Percentiles rank a stretch among this genome's conserved stretches.
phyloP scores from a whole-genome alignment of 2,329 filamentous ascomycete genomes.

The Penicillium olsonii region DNA sequence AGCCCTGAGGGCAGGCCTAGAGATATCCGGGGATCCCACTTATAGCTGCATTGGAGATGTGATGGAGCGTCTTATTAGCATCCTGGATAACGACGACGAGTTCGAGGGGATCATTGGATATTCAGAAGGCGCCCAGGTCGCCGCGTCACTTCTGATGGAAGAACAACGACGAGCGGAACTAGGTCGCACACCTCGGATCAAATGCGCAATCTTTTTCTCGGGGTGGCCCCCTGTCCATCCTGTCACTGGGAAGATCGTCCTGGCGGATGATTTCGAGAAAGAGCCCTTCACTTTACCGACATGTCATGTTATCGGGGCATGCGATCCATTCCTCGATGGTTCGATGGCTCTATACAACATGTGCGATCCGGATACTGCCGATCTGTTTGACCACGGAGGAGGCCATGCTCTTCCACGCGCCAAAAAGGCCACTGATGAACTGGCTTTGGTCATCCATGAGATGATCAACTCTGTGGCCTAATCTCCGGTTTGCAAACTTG shows the following conservation, averaged over 20 bases:
- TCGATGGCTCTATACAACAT: conserved; percentile 46
- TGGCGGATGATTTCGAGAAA: conserved; percentile 17
- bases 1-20: conserved; percentile 14
- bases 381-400: conserved; percentile 48
- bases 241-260: conserved; percentile 14
- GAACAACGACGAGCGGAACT: conserved; percentile 16
- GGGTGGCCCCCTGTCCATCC: conserved; percentile 26
- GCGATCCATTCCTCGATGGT: conserved; percentile 44
- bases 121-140: conserved; percentile 27
- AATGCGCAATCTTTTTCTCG: conserved; percentile 25
- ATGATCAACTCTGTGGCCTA: conserved; percentile 14
- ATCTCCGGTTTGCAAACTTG: background rate
- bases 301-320: conserved; percentile 35
- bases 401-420: conserved; percentile 46
- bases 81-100: conserved; percentile 20
- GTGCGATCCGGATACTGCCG: conserved; percentile 44
- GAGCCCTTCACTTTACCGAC: conserved; percentile 27
- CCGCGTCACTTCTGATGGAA: conserved; percentile 25
- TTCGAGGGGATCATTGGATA: conserved; percentile 30
- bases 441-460: conserved; percentile 29
- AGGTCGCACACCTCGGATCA: conserved; percentile 20
- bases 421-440: conserved; percentile 35
- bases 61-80: conserved; percentile 16
- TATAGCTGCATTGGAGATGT: conserved; percentile 14
- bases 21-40: conserved; percentile 16